Base-by-base conservation (phyloP, 1,284 basidiomycete species). In the Cerioporus squamosus region DNA sequence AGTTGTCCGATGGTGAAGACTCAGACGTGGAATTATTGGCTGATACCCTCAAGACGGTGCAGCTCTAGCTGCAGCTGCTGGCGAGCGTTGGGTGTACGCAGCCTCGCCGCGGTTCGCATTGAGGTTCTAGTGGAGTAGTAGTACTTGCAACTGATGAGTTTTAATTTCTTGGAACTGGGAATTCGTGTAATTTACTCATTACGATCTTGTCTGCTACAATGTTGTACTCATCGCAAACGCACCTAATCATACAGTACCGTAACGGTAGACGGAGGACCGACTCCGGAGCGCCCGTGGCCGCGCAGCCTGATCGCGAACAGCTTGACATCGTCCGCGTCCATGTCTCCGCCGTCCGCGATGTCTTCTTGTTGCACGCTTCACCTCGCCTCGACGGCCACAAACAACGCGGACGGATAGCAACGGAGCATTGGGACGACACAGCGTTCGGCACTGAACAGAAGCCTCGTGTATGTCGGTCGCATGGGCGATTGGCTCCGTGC, bases 391-490 rank as follows among this genome's bases (percentile, higher is more conserved):
- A 12, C 18, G 18, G 36, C 47, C 8, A 49, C 47, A 38, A 29
- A 39, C 47, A 38, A 49, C 17, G 22, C 17, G 29, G 15, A 23
- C 2, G 52, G 51, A 46, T 51, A 38, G 52, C 49, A 51, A 59
- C 48, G 26, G 38, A 48, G 44, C 9, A 44, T 46, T 14, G 10
- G 15, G n/a, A 22, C 10, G 12, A 44, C 48, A 54, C 57, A 59
- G 57, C 53, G 49, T 55, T 40, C 47, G 33, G 51, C 46, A 48
- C 36, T 31, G 53, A 40, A 60, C 59, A 60, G 56, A 60, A 56
- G 55, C 59, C 59, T 61, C 59, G 59, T 61, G 59, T 61, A 42
- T 29, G 26, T 29, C 26, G 26, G 26, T 29, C 42, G 42, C 55
- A 40, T 38, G 45, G 22, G 14, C 15, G 45, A 29, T 29, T 29